Evolutionary conservation across 192 early-diverging fungal genomes (phyloP), one percentile per base, ranked within the genome.

Genomic region (Mortierella claussenii): DNA sequence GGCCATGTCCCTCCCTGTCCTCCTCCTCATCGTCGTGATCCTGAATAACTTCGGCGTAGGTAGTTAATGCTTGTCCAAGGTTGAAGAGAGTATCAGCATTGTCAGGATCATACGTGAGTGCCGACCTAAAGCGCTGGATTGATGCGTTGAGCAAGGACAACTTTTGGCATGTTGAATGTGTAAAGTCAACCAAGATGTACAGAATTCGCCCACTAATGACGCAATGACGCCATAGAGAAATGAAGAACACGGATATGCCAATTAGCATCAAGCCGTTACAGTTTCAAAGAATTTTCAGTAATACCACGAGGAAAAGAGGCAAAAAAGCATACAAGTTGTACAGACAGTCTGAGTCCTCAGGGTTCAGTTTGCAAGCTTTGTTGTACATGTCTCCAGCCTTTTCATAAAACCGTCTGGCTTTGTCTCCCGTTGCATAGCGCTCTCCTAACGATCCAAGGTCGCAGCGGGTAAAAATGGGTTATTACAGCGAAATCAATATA

Each of bases 51-150:
- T 91, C 89, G 1, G 89, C 84, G 21, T 79, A 69, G 12, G 85
- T 83, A 24, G 82, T 78, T 37, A 91, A 49, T 0, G 90, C 90
- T 68, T 91, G 90, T 7, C 85, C 89, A 33, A 91, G 74, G 55
- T 92, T 93, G 67, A 90, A 92, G 36, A 88, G 75, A 0, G 79
- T 80, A 57, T 93, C 91, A 4, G 87, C 81, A 51, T 91, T 90
- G 46, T 79, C 69, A 3, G 60, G 56, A 50, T 87, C 82, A 10
- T 87, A 59, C 18, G 23, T 48, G 7, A 86, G 51, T 28, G 85
- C 88, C 13, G 40, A 67, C 49, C 85, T 64, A 43, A 91, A 85
- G 8, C 80, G 81, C 17, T 79, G 65, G 13, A 88, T 85, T 6
- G 90, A 85, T 5, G 80, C 68, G 46, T 82, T 74, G 33, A 93